These are phyloP conservation scores for Sporisorium reilianum DNA, from an alignment of 1,284 basidiomycete species.

Conservation along the genomic window DNA sequence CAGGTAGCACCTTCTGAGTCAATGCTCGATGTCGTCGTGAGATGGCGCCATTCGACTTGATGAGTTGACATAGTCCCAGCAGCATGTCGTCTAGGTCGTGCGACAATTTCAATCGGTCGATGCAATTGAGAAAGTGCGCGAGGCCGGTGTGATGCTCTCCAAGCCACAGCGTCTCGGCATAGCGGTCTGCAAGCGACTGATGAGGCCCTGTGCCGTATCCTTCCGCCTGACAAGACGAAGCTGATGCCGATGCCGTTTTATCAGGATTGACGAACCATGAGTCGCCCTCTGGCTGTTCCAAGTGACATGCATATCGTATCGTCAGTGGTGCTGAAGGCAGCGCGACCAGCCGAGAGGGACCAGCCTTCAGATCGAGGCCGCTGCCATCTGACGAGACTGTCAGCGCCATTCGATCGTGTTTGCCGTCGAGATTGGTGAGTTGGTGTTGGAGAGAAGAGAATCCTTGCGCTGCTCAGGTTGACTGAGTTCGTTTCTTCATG, in stretches of 20 bases:
- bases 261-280: conserved; percentile 25
- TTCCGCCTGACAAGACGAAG: not conserved
- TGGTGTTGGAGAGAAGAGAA: conserved; percentile 2
- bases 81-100: conserved; percentile 23
- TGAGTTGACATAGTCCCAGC: conserved; percentile 27
- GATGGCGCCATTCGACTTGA: conserved; percentile 31
- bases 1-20: conserved; percentile 1
- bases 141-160: conserved; percentile 48
- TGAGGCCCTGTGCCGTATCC: not conserved
- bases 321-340: not conserved
- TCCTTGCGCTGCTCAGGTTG: not conserved
- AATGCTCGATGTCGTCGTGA: conserved; percentile 17
- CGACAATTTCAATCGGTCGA: conserved; percentile 24
- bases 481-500: too few relatives aligned
- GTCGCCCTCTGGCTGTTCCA: conserved; percentile 24
- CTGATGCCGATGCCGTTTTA: not conserved
- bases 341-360: conserved; percentile 11
- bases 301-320: conserved; percentile 21
- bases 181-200: conserved; percentile 13
- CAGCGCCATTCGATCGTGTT: conserved; percentile 17
- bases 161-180: conserved; percentile 43
- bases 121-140: conserved; percentile 30
- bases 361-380: conserved; percentile 3
- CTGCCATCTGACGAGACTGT: not conserved
- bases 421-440: not conserved